Percentiles rank a stretch among this genome's conserved stretches.
phyloP scores from a whole-genome alignment of 768 basidiomycete species.

The Auriscalpium microsporum region DNA sequence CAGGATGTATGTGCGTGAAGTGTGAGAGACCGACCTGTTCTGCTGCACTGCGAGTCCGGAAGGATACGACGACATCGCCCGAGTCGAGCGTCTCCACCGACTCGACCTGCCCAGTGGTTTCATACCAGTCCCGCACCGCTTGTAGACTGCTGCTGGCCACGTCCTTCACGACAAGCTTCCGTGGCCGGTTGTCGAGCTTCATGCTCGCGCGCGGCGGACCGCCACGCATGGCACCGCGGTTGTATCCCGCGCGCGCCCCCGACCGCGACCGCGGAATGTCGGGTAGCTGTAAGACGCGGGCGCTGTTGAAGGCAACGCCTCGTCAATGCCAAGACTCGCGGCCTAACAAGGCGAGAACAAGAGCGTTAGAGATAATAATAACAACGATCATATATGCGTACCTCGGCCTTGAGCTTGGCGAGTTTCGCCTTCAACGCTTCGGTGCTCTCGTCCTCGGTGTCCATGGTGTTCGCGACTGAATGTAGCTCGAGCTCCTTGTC shows the following conservation, averaged over 20 bases:
- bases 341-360: constrained; percentile 35
- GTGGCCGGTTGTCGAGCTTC: constrained; percentile 87
- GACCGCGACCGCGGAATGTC: constrained; percentile 52
- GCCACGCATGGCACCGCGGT: constrained; percentile 55
- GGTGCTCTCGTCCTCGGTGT: constrained; percentile 45
- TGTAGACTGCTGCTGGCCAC: constrained; percentile 46
- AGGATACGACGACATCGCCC: constrained; percentile 56
- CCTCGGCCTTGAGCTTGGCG: constrained; percentile 74
- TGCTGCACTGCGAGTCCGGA: constrained; percentile 64
- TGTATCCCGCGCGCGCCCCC: constrained; percentile 55
- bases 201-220: constrained; percentile 63
- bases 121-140: constrained; percentile 75
- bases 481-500: constrained; percentile 82
- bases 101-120: constrained; percentile 69
- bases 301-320: constrained; percentile 29
- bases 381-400: constrained; percentile 23
- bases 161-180: constrained; percentile 69
- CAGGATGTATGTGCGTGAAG: too few species aligned
- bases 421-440: constrained; percentile 69
- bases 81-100: constrained; percentile 45
- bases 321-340: constrained; percentile 57
- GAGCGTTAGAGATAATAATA: background rate
- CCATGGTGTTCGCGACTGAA: constrained; percentile 29
- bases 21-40: constrained; percentile 52
- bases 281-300: constrained; percentile 26